Base-by-base conservation (phyloP, 495 filamentous ascomycete genomes). In the Patellaria atrata region DNA sequence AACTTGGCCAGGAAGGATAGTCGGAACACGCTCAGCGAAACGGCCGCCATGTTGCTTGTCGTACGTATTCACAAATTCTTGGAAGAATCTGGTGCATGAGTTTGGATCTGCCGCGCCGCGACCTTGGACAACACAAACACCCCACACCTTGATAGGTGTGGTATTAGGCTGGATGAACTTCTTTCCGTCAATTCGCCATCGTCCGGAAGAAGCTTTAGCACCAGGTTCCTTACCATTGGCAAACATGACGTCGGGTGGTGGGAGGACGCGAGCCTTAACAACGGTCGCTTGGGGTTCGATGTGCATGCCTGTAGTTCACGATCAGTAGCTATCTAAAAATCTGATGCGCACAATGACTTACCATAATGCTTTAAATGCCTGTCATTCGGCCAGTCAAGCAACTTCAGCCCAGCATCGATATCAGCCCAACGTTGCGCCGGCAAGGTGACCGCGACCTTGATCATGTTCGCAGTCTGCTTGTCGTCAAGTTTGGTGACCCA, bases 131-230 rank as follows among this genome's bases (percentile, higher is more conserved):
- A 65, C 63, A 30, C 70, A 66, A 20, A 94, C 57, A 18, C 70
- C 77, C 85, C 87, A 97, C 7, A 62, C 62, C 26, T 62, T 61
- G 8, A 96, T 63, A 0, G 66, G 60, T 5, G 49, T 36, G 0
- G 54, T 43, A 54, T 91, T 82, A 0, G 68, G 49, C 25, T 51
- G 44, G 2, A 76, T 48, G 48, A 94, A 94, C 38, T 77, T 80
- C 50, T 75, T 77, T 20, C 74, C 75, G 11, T 79, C 73, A 14
- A 94, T 66, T 53, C 89, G 80, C 89, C 89, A 97, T 8, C 80
- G 75, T 15, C 86, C 89, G 22, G 51, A 52, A 19, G 63, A 66
- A 12, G 55, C 46, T 19, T 62, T 61, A 5, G 47, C 54, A 2
- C 50, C 64, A 45, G 15, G 23, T 22, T 26, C 30, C 13, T 27